These are phyloP conservation scores for Eimeria necatrix DNA, from an alignment of 169 alveolate genomes.

Conservation along the genomic window DNA sequence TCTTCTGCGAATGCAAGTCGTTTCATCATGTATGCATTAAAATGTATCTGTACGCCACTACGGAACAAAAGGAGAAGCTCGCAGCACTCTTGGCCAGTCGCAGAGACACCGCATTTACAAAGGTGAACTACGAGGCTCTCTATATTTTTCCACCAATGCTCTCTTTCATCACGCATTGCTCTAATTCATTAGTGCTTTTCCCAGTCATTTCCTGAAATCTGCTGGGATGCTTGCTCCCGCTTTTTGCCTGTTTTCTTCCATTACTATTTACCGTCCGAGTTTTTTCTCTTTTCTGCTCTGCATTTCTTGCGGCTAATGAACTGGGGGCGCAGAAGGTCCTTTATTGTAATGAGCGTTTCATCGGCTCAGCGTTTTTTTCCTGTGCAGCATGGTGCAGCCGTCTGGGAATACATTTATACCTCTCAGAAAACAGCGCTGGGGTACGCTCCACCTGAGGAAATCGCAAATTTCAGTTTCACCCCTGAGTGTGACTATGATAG, in stretches of 20 bases:
- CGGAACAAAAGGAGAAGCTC: constrained; percentile 24
- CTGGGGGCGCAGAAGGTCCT: too few species aligned
- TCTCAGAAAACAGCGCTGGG: constrained; percentile 8
- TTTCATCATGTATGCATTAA: constrained; percentile 60
- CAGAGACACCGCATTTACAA: constrained; percentile 16
- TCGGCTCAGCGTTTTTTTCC: not conserved
- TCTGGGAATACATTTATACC: constrained; percentile 70
- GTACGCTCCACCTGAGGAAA: not conserved
- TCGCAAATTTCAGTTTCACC: too few species aligned
- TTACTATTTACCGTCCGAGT: too few species aligned
- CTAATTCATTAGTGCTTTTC: not conserved
- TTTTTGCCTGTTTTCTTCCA: too few species aligned
- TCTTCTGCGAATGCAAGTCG: constrained; percentile 31
- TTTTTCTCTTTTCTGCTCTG: too few species aligned
- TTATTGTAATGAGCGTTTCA: too few species aligned
- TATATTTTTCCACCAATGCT: not conserved
- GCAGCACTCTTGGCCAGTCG: not conserved
- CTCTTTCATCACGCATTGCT: not conserved
- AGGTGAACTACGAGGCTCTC: not conserved
- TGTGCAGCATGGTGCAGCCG: constrained; percentile 64
- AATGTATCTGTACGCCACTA: constrained; percentile 45
- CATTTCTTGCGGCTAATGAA: too few species aligned
- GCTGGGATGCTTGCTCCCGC: too few species aligned
- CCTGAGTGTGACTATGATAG: too few species aligned
- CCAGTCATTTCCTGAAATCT: not conserved